Conservation (phyloP, 176 grass and related monocot species). For the Juncus effusus region DNA sequence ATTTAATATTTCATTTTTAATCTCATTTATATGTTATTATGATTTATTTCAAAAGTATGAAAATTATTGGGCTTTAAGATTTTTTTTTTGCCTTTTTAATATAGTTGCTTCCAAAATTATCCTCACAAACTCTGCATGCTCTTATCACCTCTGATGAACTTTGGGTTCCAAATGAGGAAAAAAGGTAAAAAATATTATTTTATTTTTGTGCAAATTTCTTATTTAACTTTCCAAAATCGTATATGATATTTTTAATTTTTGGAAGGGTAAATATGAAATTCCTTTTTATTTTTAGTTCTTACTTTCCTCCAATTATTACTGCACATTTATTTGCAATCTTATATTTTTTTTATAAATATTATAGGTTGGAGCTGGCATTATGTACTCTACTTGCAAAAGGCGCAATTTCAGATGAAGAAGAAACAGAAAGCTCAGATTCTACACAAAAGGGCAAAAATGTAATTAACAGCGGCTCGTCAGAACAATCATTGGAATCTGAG, state of each 20-base stretch:
- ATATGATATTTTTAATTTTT: too few relatives aligned
- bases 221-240: too few relatives aligned
- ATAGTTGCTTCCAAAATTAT: slow-evolving; percentile 90
- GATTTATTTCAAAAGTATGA: slow-evolving; percentile 6
- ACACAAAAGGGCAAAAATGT: slow-evolving; percentile 44
- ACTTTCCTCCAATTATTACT: slow-evolving; percentile 2
- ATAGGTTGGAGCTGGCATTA: slow-evolving; percentile 95
- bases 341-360: slow-evolving; percentile 17
- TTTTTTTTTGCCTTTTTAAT: too few relatives aligned
- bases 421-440: slow-evolving; percentile 33
- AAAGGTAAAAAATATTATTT: slow-evolving; percentile 46
- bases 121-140: slow-evolving; percentile 90
- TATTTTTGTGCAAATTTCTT: too few relatives aligned
- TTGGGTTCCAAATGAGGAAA: slow-evolving; percentile 98
- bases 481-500: slow-evolving; percentile 52
- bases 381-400: slow-evolving; percentile 81
- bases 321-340: slow-evolving; percentile 17
- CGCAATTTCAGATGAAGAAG: slow-evolving; percentile 45
- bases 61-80: too few relatives aligned
- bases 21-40: neutral
- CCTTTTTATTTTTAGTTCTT: neutral
- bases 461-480: slow-evolving; percentile 34
- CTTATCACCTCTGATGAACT: slow-evolving; percentile 87
- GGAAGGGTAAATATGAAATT: too few relatives aligned
- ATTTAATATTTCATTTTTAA: neutral